phyloP scores from a whole-genome alignment of 2,329 filamentous ascomycete species.

The Ophiostoma quercus region DNA sequence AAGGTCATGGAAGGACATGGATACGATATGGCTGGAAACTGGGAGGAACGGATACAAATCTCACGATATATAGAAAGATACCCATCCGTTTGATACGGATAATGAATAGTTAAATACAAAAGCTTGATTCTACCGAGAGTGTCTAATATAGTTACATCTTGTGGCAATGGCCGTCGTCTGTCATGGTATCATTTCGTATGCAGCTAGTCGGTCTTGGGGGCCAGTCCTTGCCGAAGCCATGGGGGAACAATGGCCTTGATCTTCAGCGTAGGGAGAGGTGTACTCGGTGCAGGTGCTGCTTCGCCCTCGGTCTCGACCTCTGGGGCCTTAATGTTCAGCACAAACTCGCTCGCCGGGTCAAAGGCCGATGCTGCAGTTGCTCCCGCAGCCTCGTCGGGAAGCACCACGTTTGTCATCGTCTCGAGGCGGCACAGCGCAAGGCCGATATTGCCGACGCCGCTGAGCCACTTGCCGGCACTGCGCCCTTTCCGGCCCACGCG shows the following conservation, averaged over 20 bases:
- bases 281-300: constrained; percentile 23
- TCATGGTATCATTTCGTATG: background rate
- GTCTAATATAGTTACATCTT: background rate
- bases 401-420: constrained; percentile 75
- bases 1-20: background rate
- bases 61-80: constrained; percentile 19
- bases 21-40: background rate
- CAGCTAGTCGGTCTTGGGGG: constrained; percentile 21
- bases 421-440: constrained; percentile 82
- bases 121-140: background rate
- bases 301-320: constrained; percentile 30
- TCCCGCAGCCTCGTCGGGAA: constrained; percentile 60
- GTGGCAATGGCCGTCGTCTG: background rate
- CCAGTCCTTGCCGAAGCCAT: constrained; percentile 56
- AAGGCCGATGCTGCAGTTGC: constrained; percentile 56
- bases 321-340: constrained; percentile 41
- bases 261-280: constrained; percentile 45
- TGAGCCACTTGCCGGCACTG: constrained; percentile 74
- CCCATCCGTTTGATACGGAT: constrained; percentile 18
- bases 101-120: background rate
- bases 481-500: constrained; percentile 55
- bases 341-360: constrained; percentile 57
- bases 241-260: constrained; percentile 78
- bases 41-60: background rate
- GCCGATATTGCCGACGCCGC: constrained; percentile 72